A percentile compares a stretch with the other conserved stretches of the same genome.
These are phyloP conservation scores for Lepidium aucheri DNA, from an alignment of 345 rosid species.

Conservation along the genomic window DNA sequence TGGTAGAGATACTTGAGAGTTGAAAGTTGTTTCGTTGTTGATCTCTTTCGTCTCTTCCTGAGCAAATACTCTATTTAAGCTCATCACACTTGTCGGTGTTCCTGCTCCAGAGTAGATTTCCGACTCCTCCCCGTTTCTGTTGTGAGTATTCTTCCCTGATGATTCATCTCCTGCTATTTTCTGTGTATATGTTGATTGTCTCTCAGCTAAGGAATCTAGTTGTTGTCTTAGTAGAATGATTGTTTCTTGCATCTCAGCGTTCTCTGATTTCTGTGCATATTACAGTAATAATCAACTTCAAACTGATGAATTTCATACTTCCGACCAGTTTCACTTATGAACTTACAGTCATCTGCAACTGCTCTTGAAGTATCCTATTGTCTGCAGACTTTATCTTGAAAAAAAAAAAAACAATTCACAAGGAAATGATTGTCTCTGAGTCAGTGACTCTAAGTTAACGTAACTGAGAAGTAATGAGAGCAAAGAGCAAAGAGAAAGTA, in stretches of 20 bases:
- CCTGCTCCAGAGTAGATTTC: constrained; percentile 72
- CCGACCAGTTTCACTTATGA: not conserved
- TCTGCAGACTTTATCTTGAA: constrained; percentile 85
- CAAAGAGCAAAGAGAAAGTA: not conserved
- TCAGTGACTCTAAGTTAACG: constrained; percentile 7
- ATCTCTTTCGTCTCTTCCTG: constrained; percentile 51
- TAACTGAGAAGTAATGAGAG: not conserved
- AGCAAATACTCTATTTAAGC: constrained; percentile 51
- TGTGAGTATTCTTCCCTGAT: constrained; percentile 36
- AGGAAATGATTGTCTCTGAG: constrained; percentile 15
- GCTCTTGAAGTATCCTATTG: constrained; percentile 95
- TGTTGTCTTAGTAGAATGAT: constrained; percentile 56
- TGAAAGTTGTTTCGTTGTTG: constrained; percentile 23
- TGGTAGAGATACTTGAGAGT: constrained; percentile 21
- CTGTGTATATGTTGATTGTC: constrained; percentile 29
- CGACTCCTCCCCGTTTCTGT: constrained; percentile 59
- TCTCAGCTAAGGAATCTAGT: constrained; percentile 39
- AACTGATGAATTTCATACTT: not conserved
- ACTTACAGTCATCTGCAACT: constrained; percentile 75
- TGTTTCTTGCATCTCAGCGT: constrained; percentile 72
- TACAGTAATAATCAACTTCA: not conserved
- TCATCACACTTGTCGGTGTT: constrained; percentile 31
- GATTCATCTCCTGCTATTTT: constrained; percentile 29
- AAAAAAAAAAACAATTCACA: constrained; percentile 19
- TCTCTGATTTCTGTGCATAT: constrained; percentile 61